Evolutionary conservation across 1,139 yeast species (phyloP), one percentile per base, ranked within the genome.

Genomic region (Scheffersomyces parashehatae): DNA sequence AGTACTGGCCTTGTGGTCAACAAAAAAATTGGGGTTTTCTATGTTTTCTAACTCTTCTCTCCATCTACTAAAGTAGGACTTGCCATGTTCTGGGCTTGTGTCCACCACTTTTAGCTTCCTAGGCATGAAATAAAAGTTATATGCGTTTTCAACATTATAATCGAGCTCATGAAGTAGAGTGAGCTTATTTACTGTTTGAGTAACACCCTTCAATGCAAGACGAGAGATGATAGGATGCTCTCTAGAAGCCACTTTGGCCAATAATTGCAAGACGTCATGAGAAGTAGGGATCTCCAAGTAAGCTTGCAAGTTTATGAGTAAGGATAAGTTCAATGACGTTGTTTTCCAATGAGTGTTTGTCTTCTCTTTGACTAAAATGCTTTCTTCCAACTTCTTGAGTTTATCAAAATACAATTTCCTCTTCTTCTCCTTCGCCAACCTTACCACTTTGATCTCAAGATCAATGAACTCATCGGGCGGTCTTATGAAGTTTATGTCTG

Each of bases 151-250:
- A 31, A 81, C 53, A 45, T 82, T 73, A 56, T 88, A 83, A 1
- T 73, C 73, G 46, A 72, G 74, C n/a, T 70, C 67, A 7, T 86
- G 85, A 38, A 82, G 66, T 0, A 75, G 64, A 38, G 75, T 68
- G 10, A 83, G 60, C 45, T 81, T 80, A 46, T 76, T 78, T 30
- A 85, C 61, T 13, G 87, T 56, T 32, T 79, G 74, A 3, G 85
- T 70, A 15, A 86, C 61, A 10, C 91, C 88, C 46, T 80, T 82
- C 45, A 85, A 68, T 10, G 88, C 85, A 37, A 80, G 65, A 44
- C 83, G 76, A 1, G 91, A 76, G 36, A 88, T 70, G 3, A 78
- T 68, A 0, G 97, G 97, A 61, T 90, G 97, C 32, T 81, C 82
- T 16, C 79, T 75, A n/a, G 79, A 65, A 0, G 88, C 78, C 36